Evolutionary conservation across 306 rosid species (phyloP).

Genomic region (Mimosa pudica): DNA sequence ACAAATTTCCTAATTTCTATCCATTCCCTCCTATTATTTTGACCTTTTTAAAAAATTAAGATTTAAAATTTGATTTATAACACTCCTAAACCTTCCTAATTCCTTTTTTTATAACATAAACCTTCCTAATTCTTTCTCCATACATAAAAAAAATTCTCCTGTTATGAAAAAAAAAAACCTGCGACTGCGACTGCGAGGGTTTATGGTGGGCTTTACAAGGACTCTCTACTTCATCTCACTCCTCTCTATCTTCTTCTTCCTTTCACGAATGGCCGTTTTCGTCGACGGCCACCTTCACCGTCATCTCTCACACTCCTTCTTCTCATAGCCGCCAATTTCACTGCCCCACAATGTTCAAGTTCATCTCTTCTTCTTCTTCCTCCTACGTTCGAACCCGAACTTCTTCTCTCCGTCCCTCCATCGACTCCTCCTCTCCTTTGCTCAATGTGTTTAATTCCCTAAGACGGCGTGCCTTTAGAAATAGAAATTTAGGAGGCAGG

Average conservation of each 20-base stretch:
- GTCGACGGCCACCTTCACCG: conserved; percentile 7
- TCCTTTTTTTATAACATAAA: no score
- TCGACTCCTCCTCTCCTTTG: conserved; percentile 53
- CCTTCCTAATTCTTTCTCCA: no score
- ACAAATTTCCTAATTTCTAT: no score
- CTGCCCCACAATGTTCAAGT: conserved; percentile 71
- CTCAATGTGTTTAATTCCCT: conserved; percentile 54
- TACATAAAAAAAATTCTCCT: no score
- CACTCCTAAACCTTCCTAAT: no score
- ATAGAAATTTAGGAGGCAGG: conserved; percentile 43
- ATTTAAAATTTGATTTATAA: no score
- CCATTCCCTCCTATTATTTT: no score
- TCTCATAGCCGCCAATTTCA: conserved; percentile 20
- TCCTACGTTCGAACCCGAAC: conserved; percentile 44
- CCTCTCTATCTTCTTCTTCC: no score
- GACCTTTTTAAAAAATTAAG: no score
- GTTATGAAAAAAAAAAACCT: no score
- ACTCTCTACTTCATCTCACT: no score
- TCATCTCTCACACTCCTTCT: not conserved
- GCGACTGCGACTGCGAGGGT: conserved; percentile 45
- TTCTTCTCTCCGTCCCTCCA: conserved; percentile 48
- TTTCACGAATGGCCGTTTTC: conserved; percentile 48
- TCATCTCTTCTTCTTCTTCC: conserved; percentile 55
- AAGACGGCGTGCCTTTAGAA: conserved; percentile 40
- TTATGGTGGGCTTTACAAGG: conserved; percentile 69